Evolutionary conservation across 441 rosid genomes (phyloP), one percentile per base, ranked within the genome.

Genomic region (Rhodomyrtus psidioides): DNA sequence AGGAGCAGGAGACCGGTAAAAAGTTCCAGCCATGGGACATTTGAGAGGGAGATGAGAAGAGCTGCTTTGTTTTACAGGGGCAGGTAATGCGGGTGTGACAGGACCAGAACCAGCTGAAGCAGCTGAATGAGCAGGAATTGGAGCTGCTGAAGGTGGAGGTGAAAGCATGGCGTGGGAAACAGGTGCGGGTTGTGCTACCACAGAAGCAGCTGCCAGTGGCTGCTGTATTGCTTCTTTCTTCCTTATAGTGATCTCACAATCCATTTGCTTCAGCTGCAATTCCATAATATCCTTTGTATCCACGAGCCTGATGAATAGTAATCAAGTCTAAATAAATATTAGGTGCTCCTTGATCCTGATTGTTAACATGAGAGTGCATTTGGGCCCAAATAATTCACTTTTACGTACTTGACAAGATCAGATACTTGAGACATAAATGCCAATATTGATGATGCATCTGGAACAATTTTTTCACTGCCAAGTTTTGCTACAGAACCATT

Each of bases 1-100:
- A 4, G 99, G 99, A 42, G 89, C 98, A 28, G 98, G 93, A 91
- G 92, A 89, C 60, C 94, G 88, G 85, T 97, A 97, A 84, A 97
- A 97, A 88, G 99, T 97, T 88, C 99, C 99, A 84, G 99, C 97
- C 99, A 97, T 96, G 49, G 99, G 98, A 87, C 98, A 94, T 83
- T 93, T 94, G 24, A 97, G 89, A 27, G 97, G 88, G 55, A 96
- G 95, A 82, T 93, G 96, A 83, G 95, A 93, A 79, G 98, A 89
- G 17, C 88, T 81, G 16, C 86, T 59, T 14, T 94, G 34, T 86
- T 93, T 96, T 55, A 91, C 89, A 53, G 91, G 92, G 12, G 94
- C 28, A 13, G 91, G 91, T 19, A 85, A 81, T 53, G 88, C 90
- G 12, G 91, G 88, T 13, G 91, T 85, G 26, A 89, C 83, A 39